phyloP scores from a whole-genome alignment of 2,329 filamentous ascomycete species.

The Talaromyces sp. region DNA sequence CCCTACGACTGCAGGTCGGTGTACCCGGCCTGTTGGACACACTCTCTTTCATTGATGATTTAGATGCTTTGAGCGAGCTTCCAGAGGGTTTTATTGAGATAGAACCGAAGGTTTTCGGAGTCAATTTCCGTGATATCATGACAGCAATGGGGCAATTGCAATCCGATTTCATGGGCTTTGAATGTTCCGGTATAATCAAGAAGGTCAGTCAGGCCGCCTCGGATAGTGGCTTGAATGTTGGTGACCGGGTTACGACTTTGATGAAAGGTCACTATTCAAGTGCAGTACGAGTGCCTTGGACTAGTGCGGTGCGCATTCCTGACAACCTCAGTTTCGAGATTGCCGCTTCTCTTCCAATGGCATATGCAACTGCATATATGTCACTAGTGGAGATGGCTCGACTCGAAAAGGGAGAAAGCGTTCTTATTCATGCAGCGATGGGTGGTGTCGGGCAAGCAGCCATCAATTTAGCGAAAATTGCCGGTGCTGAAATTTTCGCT shows the following conservation, averaged over 20 bases:
- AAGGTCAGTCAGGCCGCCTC: background rate
- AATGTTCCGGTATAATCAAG: background rate
- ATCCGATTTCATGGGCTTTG: background rate
- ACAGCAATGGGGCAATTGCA: background rate
- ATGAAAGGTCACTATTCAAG: background rate
- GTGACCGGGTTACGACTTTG: background rate
- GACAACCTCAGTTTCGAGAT: background rate
- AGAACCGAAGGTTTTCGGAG: constrained; percentile 20
- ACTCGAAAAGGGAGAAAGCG: background rate
- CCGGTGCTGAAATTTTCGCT: background rate
- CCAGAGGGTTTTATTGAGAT: constrained; percentile 17
- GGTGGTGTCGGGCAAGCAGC: background rate
- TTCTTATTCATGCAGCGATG: background rate
- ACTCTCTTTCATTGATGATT: background rate
- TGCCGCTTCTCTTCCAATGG: background rate
- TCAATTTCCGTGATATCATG: background rate
- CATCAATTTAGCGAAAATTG: background rate
- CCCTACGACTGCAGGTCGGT: constrained; percentile 8
- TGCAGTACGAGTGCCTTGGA: background rate
- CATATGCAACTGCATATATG: background rate
- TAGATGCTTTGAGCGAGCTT: background rate
- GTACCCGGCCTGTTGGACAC: background rate
- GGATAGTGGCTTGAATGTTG: background rate
- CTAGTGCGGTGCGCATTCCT: background rate
- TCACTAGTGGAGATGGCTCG: background rate